Evolutionary conservation across 2,329 filamentous ascomycete species (phyloP), one percentile per base, ranked within the genome.

Genomic region (Trichoderma cornu-damae): DNA sequence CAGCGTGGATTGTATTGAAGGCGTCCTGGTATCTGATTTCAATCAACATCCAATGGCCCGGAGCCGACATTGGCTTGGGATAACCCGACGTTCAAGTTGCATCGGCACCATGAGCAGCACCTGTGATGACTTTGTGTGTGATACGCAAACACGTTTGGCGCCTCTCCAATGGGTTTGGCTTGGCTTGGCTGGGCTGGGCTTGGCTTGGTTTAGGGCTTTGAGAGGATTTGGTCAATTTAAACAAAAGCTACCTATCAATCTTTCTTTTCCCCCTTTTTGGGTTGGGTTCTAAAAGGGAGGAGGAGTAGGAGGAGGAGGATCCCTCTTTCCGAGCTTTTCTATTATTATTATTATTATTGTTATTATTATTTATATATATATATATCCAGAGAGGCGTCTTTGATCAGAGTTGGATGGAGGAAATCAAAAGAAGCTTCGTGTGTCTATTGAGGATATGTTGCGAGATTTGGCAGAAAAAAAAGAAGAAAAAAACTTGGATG

Each of bases 71-170:
- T 18, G 32, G 44, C 32, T 12, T 35, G 46, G 32, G 9, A 49
- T 16, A 16, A 37, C 20, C n/a, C 30, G 46, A 49, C 16, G 26
- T 47, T 32, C 28, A 32, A 34, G 37, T n/a, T 16, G 30, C 44
- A 26, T 24, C 32, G 30, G 46, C 30, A 26, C 20, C 46, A 24
- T 37, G 46, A 49, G n/a, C 30, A 18, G 32, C 14, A 35, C 37
- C 28, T 52, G 4, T 43, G 37, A 42, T 42, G 35, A 52, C 14
- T 34, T 52, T 52, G 26, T 52, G 26, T 43, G 43, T 34, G 49
- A 43, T 52, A 32, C 24, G 49, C 35, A 38, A 52, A 32, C 37
- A 28, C 26, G 49, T 52, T 43, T 42, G 49, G 49, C 49, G 49
- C 37, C 49, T 38, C 16, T 52, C n/a, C 37, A 43, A 34, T 51